Percentiles rank a stretch among this genome's conserved stretches.
phyloP scores from a whole-genome alignment of 805 yeast species.

The Dipodascus geniculatus region DNA sequence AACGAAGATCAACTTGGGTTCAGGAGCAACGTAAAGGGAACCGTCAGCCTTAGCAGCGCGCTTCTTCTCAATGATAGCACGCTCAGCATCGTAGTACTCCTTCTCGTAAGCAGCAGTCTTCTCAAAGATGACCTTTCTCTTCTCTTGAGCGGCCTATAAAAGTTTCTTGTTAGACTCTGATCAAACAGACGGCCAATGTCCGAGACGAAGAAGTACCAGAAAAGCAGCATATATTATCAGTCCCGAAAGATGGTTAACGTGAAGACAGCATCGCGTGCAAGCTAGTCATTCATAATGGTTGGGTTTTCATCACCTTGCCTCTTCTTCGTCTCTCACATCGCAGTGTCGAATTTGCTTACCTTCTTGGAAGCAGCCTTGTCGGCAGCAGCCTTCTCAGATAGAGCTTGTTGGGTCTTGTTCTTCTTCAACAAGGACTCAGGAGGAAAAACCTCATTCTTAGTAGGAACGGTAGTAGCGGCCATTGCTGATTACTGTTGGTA shows the following conservation, averaged over 20 bases:
- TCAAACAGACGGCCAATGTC: slow-evolving; percentile 2
- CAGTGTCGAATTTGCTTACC: background rate
- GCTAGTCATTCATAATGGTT: slow-evolving; percentile 49
- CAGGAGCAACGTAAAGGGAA: slow-evolving; percentile 85
- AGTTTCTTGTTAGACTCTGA: too few relatives aligned
- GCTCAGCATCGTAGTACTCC: slow-evolving; percentile 89
- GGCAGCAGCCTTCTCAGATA: slow-evolving; percentile 43
- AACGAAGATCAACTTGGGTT: slow-evolving; percentile 88
- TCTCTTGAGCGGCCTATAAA: slow-evolving; percentile 10
- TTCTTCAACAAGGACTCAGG: slow-evolving; percentile 53
- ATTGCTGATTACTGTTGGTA: slow-evolving; percentile 1
- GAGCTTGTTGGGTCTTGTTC: slow-evolving; percentile 45
- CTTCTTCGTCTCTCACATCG: background rate
- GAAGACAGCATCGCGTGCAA: slow-evolving; percentile 50
- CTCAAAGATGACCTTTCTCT: slow-evolving; percentile 53
- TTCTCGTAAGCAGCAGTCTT: slow-evolving; percentile 95
- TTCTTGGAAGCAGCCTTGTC: slow-evolving; percentile 23
- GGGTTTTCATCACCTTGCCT: slow-evolving; percentile 36
- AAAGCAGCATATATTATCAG: slow-evolving; percentile 40
- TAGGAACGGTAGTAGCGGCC: slow-evolving; percentile 16
- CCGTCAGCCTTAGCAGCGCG: slow-evolving; percentile 92
- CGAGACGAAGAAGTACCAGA: background rate
- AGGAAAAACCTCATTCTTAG: slow-evolving; percentile 23
- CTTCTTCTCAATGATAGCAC: slow-evolving; percentile 66
- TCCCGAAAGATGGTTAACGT: slow-evolving; percentile 83